Percentiles rank a stretch among this genome's conserved stretches.
Conservation (phyloP, 106 monocot genomes). For the Dioscorea alata region DNA sequence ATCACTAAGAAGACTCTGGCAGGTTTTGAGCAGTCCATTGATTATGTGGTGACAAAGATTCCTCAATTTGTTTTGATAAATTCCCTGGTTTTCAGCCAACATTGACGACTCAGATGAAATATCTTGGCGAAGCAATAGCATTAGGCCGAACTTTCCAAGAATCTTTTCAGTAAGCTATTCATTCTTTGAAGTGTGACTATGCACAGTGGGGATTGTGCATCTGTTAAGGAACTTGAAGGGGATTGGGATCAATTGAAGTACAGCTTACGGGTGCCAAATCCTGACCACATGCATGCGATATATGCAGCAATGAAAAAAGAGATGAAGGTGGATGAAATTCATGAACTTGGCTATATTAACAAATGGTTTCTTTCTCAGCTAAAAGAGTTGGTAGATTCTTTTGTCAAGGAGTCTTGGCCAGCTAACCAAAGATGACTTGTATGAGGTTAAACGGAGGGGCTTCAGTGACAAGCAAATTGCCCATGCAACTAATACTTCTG, state of each 20-base stretch:
- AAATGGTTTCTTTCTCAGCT: constrained; percentile 89
- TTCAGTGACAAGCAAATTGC: constrained; percentile 94
- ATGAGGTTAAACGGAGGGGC: constrained; percentile 84
- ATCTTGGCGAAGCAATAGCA: constrained; percentile 97
- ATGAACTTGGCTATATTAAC: constrained; percentile 77
- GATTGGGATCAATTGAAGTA: constrained; percentile 91
- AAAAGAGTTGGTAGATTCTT: constrained; percentile 83
- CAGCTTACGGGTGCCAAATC: constrained; percentile 78
- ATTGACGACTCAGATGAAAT: constrained; percentile 98
- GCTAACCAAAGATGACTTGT: constrained; percentile 68
- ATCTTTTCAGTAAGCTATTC: constrained; percentile 95
- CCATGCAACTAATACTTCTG: constrained; percentile 58
- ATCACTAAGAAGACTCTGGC: too few relatives aligned
- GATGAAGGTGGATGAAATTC: constrained; percentile 86
- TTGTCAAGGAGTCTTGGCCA: constrained; percentile 36
- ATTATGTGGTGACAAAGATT: too few relatives aligned
- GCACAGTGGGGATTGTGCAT: constrained; percentile 89
- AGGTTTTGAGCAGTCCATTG: too few relatives aligned
- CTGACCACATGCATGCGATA: constrained; percentile 83
- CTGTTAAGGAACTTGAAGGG: constrained; percentile 65
- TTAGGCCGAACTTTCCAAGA: constrained; percentile 94
- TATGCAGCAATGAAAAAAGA: constrained; percentile 97
- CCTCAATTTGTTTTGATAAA: constrained; percentile 98
- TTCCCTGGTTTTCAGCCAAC: constrained; percentile 91
- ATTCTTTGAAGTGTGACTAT: constrained; percentile 83